Evolutionary conservation across 495 filamentous ascomycete genomes (phyloP).

Genomic region (Aspergillus wentii): DNA sequence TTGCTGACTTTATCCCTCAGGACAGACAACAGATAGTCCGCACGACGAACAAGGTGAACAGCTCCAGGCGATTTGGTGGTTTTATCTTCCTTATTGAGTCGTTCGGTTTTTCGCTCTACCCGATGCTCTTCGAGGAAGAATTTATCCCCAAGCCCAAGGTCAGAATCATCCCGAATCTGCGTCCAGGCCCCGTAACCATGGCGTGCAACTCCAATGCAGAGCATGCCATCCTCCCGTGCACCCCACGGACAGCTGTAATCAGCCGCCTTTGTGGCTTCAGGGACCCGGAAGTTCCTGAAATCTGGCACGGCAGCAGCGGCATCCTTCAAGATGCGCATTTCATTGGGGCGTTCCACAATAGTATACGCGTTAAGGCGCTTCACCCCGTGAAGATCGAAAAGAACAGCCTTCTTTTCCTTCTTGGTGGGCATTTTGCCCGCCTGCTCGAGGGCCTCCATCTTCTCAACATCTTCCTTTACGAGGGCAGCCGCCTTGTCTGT

Average conservation of each 20-base stretch:
- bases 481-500: slow-evolving; percentile 63
- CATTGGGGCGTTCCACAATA: slow-evolving; percentile 78
- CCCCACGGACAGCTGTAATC: slow-evolving; percentile 87
- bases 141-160: slow-evolving; percentile 82
- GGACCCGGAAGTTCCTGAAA: slow-evolving; percentile 73
- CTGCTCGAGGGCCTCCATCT: slow-evolving; percentile 57
- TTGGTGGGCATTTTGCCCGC: slow-evolving; percentile 76
- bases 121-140: slow-evolving; percentile 97
- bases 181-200: slow-evolving; percentile 95
- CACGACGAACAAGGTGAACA: slow-evolving; percentile 90
- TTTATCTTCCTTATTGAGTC: slow-evolving; percentile 67
- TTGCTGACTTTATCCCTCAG: slow-evolving; percentile 71
- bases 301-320: slow-evolving; percentile 60
- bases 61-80: slow-evolving; percentile 88
- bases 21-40: slow-evolving; percentile 90
- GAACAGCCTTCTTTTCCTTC: slow-evolving; percentile 93
- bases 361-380: slow-evolving; percentile 94
- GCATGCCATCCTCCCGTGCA: slow-evolving; percentile 91
- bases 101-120: slow-evolving; percentile 94
- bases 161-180: slow-evolving; percentile 85
- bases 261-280: slow-evolving; percentile 85
- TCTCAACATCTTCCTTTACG: slow-evolving; percentile 61
- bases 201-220: slow-evolving; percentile 83
- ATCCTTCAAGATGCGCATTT: slow-evolving; percentile 78
- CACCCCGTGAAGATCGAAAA: slow-evolving; percentile 88